Percentiles rank a stretch among this genome's conserved stretches.
These are phyloP conservation scores for Phytopythium ostracodes DNA, from an alignment of 352 stramenopile species.

Conservation along the genomic window DNA sequence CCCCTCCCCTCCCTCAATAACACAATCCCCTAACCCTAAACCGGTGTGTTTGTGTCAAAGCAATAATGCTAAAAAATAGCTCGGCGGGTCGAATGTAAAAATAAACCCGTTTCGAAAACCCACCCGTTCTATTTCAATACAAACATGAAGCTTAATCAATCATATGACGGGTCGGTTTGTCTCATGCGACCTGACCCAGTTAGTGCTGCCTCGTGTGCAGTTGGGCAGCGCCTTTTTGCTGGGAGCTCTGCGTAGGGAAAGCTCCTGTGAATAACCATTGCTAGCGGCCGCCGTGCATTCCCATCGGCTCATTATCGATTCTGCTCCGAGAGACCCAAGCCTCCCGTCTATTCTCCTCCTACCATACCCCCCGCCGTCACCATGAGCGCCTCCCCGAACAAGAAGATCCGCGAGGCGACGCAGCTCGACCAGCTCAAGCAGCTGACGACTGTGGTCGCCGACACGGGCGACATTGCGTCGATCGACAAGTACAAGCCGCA, in stretches of 20 bases:
- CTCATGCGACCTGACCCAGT: slow-evolving; percentile 4
- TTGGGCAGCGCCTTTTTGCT: neutral
- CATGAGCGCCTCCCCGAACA: slow-evolving; percentile 61
- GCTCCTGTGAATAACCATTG: neutral
- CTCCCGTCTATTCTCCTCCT: neutral
- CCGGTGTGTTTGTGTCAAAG: slow-evolving; percentile 13
- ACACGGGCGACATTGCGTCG: slow-evolving; percentile 95
- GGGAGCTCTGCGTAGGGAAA: neutral
- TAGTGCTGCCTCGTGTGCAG: neutral
- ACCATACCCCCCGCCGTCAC: slow-evolving; percentile 7
- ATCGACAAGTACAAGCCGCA: slow-evolving; percentile 92
- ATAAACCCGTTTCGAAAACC: neutral
- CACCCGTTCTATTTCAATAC: neutral
- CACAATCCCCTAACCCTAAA: slow-evolving; percentile 12
- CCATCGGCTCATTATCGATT: slow-evolving; percentile 65
- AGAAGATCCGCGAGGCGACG: slow-evolving; percentile 71
- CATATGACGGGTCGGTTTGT: slow-evolving; percentile 2
- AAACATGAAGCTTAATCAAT: neutral
- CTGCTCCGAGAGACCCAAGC: slow-evolving; percentile 37
- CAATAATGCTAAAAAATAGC: neutral
- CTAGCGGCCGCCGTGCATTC: neutral
- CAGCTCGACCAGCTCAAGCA: slow-evolving; percentile 95
- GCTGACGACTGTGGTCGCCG: slow-evolving; percentile 96
- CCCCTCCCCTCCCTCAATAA: neutral
- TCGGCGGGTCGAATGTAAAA: neutral